phyloP scores from a whole-genome alignment of 2,329 filamentous ascomycete species.

The Didymella exigua region DNA sequence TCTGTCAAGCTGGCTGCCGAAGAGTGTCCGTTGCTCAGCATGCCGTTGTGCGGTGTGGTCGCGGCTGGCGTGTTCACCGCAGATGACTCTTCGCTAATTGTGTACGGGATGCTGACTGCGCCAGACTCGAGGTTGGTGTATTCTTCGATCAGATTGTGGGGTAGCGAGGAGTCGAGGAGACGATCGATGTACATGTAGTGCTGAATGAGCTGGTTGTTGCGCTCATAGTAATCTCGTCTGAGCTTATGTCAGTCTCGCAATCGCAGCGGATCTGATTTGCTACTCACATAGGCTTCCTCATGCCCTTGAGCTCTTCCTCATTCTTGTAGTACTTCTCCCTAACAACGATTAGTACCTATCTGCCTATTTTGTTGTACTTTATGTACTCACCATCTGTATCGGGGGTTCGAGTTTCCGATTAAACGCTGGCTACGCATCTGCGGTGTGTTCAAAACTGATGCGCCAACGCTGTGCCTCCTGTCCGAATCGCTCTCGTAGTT shows the following conservation, averaged over 20 bases:
- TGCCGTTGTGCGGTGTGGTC: constrained; percentile 25
- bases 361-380: background rate
- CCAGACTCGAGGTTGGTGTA: constrained; percentile 70
- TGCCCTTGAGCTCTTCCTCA: constrained; percentile 71
- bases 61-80: constrained; percentile 24
- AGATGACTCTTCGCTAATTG: constrained; percentile 73
- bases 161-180: constrained; percentile 88
- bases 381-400: constrained; percentile 72
- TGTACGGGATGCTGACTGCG: constrained; percentile 69
- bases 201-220: constrained; percentile 85
- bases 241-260: constrained; percentile 8
- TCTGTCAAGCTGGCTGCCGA: constrained; percentile 31
- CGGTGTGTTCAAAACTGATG: constrained; percentile 57
- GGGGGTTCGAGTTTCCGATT: constrained; percentile 85
- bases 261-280: background rate
- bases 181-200: constrained; percentile 94
- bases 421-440: constrained; percentile 82
- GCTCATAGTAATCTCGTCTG: constrained; percentile 83
- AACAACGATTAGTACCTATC: background rate
- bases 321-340: constrained; percentile 82
- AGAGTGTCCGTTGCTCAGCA: constrained; percentile 21
- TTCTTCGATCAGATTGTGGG: constrained; percentile 88
- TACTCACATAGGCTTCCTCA: constrained; percentile 72
- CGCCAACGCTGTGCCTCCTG: constrained; percentile 51
- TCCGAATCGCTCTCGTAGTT: constrained; percentile 44